phyloP scores from a whole-genome alignment of 108 stramenopile species.

The Nannochloropsis gaditana region DNA sequence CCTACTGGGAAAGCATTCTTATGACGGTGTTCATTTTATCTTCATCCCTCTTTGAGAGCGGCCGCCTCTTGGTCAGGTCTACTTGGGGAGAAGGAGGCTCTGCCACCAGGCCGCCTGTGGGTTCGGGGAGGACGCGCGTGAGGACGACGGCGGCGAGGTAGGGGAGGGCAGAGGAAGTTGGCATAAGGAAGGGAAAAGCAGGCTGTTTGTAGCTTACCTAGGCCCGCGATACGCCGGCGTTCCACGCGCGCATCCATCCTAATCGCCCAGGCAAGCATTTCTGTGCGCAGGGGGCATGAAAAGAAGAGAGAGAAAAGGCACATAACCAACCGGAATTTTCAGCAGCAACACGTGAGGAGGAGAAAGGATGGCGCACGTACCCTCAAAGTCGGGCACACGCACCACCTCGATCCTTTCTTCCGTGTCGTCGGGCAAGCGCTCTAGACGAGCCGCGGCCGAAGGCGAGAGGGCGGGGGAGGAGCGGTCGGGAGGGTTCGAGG shows the following conservation, averaged over 20 bases:
- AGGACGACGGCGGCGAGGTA: not conserved
- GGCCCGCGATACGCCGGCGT: not conserved
- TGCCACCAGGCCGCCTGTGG: not conserved
- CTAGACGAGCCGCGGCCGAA: not conserved
- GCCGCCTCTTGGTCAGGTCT: constrained; percentile 8
- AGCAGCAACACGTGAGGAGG: not conserved
- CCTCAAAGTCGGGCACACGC: not conserved
- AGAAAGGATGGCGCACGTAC: not conserved
- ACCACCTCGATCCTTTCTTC: not conserved
- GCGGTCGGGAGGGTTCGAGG: constrained; percentile 17
- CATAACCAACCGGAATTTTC: not conserved
- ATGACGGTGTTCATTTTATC: not conserved
- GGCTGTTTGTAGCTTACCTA: not conserved
- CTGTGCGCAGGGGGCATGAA: not conserved
- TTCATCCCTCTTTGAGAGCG: not conserved
- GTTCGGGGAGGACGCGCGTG: no score
- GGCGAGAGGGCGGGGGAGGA: not conserved
- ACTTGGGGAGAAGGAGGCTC: not conserved
- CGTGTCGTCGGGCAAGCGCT: not conserved
- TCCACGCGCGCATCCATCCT: not conserved
- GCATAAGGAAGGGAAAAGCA: not conserved
- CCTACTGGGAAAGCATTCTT: not conserved
- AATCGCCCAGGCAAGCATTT: not conserved
- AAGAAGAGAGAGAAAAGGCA: not conserved
- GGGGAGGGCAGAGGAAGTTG: not conserved